phyloP scores from a whole-genome alignment of 1,284 basidiomycete genomes.

The Amylostereum areolatum region DNA sequence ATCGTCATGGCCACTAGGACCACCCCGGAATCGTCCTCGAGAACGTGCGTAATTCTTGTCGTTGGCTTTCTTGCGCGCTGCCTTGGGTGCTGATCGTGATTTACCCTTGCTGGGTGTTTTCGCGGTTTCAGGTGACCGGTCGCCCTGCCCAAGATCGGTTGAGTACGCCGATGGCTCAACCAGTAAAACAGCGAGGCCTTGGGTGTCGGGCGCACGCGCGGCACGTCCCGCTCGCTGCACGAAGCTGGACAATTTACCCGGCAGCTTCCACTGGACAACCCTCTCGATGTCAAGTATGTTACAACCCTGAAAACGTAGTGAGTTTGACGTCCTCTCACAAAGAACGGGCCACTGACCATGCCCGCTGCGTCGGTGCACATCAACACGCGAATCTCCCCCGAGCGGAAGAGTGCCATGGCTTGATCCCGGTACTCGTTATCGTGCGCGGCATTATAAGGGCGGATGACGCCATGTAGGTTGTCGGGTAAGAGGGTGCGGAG shows the following conservation, averaged over 20 bases:
- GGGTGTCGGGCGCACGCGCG: constrained; percentile 10
- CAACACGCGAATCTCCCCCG: constrained; percentile 9
- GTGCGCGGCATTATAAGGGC: constrained; percentile 15
- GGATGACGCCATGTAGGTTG: not conserved
- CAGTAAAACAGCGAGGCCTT: constrained; percentile 16
- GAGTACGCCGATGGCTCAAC: constrained; percentile 15
- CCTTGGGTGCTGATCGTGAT: not conserved
- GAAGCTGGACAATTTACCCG: constrained; percentile 16
- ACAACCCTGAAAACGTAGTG: constrained; percentile 17
- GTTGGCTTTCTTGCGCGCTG: not conserved
- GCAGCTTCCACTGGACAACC: constrained; percentile 21
- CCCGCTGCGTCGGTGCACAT: constrained; percentile 17
- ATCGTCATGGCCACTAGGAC: not conserved
- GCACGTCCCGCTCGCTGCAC: constrained; percentile 19
- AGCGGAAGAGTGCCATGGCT: constrained; percentile 13
- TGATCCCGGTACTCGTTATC: constrained; percentile 8
- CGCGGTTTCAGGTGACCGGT: not conserved
- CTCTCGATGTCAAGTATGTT: constrained; percentile 19
- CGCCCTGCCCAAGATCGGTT: not conserved
- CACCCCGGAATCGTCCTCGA: not conserved
- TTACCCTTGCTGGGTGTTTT: too few relatives aligned
- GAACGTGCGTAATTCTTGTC: not conserved
- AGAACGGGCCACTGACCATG: constrained; percentile 13
- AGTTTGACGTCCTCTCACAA: not conserved
- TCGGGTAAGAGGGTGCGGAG: constrained; percentile 1